A percentile compares a stretch with the other conserved stretches of the same genome.
These are phyloP conservation scores for Wallacemonas sp. DNA, from an alignment of 208 protist species.

Conservation along the genomic window DNA sequence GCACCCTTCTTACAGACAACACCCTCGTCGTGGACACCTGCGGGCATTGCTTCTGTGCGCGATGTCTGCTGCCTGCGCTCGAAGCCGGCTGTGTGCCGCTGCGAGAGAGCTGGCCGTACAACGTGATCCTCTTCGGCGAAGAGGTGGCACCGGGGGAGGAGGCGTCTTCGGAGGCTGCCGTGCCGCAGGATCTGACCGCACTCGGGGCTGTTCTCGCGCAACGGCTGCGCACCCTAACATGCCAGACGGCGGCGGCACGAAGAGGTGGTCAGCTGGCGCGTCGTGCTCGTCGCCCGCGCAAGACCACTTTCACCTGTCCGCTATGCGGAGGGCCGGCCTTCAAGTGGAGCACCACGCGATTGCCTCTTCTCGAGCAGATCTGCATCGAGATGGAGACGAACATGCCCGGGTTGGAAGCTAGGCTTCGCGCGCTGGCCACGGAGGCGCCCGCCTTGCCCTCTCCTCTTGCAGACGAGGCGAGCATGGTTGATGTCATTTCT, in stretches of 20 bases:
- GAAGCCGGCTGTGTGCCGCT: conserved; percentile 54
- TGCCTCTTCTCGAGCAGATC: conserved; percentile 50
- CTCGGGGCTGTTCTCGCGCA: background rate
- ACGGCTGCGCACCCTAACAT: background rate
- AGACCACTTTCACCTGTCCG: conserved; percentile 45
- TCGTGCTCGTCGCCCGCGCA: conserved; percentile 9
- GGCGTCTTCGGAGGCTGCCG: background rate
- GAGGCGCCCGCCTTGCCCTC: background rate
- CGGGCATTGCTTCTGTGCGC: conserved; percentile 75
- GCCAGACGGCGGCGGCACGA: background rate
- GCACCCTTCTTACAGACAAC: conserved; percentile 31
- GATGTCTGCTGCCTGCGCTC: conserved; percentile 65
- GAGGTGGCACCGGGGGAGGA: background rate
- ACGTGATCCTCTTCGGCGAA: conserved; percentile 10
- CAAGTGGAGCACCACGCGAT: conserved; percentile 62
- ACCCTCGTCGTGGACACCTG: conserved; percentile 62
- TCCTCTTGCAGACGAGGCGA: background rate
- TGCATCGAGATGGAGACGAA: conserved; percentile 17
- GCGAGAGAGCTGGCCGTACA: conserved; percentile 32
- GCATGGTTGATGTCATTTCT: background rate
- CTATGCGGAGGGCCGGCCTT: conserved; percentile 64
- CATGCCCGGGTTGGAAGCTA: conserved; percentile 25
- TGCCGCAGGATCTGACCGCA: background rate
- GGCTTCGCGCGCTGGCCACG: conserved; percentile 17
- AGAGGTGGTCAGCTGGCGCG: background rate